Evolutionary conservation across 2,329 filamentous ascomycete species (phyloP).

Genomic region (Xylariaceae sp.): DNA sequence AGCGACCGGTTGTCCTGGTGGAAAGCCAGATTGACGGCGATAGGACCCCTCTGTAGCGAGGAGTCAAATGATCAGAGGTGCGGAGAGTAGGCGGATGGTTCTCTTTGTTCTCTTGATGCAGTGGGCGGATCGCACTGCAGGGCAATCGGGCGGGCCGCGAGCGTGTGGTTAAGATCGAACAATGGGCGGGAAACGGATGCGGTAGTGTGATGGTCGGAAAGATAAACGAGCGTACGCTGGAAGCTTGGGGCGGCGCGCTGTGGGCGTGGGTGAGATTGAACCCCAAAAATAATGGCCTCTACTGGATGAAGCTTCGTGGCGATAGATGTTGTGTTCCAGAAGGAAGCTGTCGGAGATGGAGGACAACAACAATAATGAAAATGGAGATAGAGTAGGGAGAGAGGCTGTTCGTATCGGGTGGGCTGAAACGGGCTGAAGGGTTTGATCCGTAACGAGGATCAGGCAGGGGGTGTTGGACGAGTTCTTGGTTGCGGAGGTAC

Average conservation of each 20-base stretch:
- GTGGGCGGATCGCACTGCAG: not conserved
- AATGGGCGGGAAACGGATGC: constrained; percentile 1
- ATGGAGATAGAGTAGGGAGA: not conserved
- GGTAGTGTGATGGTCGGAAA: not conserved
- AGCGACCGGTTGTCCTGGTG: constrained; percentile 20
- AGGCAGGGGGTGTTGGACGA: constrained; percentile 16
- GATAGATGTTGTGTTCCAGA: not conserved
- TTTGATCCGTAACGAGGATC: constrained; percentile 30
- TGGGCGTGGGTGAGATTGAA: no score
- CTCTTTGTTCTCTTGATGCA: constrained; percentile 4
- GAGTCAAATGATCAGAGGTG: constrained; percentile 12
- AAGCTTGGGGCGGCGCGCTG: no score
- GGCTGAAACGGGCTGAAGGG: constrained; percentile 32
- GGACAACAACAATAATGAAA: not conserved
- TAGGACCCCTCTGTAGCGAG: constrained; percentile 21
- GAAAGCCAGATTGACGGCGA: constrained; percentile 25
- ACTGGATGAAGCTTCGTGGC: no score
- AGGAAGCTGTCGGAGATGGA: not conserved
- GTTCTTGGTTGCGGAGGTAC: constrained; percentile 1
- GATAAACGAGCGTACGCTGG: not conserved
- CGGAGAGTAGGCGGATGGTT: no score
- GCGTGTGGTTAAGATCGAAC: not conserved
- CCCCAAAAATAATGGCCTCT: no score
- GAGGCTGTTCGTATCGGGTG: constrained; percentile 17
- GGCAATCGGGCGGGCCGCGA: constrained; percentile 2